phyloP scores from a whole-genome alignment of 163 green algal species.

The Chlorella variabilis region DNA sequence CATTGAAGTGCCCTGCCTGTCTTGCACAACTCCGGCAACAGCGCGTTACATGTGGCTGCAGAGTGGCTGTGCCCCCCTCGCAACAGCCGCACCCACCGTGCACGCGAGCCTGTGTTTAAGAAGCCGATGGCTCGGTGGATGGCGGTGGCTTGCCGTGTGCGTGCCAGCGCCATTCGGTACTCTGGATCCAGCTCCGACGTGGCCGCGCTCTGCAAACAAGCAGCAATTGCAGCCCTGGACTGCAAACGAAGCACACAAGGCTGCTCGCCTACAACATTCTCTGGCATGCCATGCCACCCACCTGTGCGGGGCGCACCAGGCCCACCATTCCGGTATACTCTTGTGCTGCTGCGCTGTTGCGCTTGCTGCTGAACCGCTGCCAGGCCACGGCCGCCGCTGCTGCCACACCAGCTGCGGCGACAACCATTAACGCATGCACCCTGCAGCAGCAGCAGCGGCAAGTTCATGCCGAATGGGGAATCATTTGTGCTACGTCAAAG shows the following conservation, averaged over 20 bases:
- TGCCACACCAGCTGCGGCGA: not conserved
- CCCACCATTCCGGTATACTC: conserved; percentile 13
- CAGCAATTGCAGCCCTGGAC: too few relatives aligned
- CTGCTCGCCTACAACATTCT: too few relatives aligned
- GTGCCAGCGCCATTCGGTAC: conserved; percentile 72
- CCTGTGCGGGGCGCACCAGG: conserved; percentile 12
- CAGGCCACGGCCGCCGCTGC: not conserved
- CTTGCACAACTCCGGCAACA: too few relatives aligned
- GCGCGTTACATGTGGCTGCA: not conserved
- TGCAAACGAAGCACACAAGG: too few relatives aligned
- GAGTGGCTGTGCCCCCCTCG: not conserved
- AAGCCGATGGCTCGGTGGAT: conserved; percentile 70
- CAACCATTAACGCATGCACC: not conserved
- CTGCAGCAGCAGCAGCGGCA: not conserved
- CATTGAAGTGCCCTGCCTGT: too few relatives aligned
- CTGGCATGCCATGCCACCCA: too few relatives aligned
- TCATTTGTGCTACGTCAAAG: too few relatives aligned
- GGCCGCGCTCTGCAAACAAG: not conserved
- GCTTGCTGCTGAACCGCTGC: not conserved
- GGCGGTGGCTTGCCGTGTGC: conserved; percentile 71
- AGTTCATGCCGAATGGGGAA: too few relatives aligned
- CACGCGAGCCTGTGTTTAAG: conserved; percentile 55
- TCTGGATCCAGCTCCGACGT: conserved; percentile 33
- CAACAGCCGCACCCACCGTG: conserved; percentile 23
- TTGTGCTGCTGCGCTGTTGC: not conserved